phyloP scores from a whole-genome alignment of 2,329 filamentous ascomycete genomes.

The Blumeria graminis region DNA sequence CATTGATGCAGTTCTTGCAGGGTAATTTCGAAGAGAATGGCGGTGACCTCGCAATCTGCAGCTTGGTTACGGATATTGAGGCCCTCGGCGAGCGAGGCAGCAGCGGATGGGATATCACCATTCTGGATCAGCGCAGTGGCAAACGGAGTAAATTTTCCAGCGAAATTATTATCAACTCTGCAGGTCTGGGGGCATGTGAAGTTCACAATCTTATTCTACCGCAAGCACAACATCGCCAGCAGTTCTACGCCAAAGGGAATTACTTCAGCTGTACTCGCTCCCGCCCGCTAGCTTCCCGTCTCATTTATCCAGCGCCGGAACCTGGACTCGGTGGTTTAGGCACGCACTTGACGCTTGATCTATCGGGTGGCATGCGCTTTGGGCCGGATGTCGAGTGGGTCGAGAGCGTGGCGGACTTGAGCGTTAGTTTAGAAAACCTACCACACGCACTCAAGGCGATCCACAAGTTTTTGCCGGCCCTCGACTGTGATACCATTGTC shows the following conservation, averaged over 20 bases:
- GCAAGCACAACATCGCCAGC: slow-evolving; percentile 24
- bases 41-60: slow-evolving; percentile 48
- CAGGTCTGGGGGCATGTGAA: slow-evolving; percentile 52
- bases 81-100: slow-evolving; percentile 19
- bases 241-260: slow-evolving; percentile 80
- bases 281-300: slow-evolving; percentile 37
- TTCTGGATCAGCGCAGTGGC: slow-evolving; percentile 22
- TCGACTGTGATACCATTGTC: slow-evolving; percentile 40
- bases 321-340: slow-evolving; percentile 67
- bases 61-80: slow-evolving; percentile 33
- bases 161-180: slow-evolving; percentile 62
- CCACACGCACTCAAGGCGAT: slow-evolving; percentile 50
- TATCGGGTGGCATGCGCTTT: slow-evolving; percentile 65
- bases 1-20: slow-evolving; percentile 57
- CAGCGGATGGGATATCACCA: slow-evolving; percentile 44
- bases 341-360: slow-evolving; percentile 80
- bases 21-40: slow-evolving; percentile 55
- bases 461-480: slow-evolving; percentile 46
- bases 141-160: slow-evolving; percentile 38
- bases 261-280: slow-evolving; percentile 68
- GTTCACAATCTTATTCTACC: slow-evolving; percentile 68
- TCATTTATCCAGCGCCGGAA: slow-evolving; percentile 72
- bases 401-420: slow-evolving; percentile 41
- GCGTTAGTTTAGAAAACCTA: slow-evolving; percentile 38
- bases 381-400: slow-evolving; percentile 95